Conservation (phyloP, 2,329 filamentous ascomycete genomes). For the Fusarium scirpi region DNA sequence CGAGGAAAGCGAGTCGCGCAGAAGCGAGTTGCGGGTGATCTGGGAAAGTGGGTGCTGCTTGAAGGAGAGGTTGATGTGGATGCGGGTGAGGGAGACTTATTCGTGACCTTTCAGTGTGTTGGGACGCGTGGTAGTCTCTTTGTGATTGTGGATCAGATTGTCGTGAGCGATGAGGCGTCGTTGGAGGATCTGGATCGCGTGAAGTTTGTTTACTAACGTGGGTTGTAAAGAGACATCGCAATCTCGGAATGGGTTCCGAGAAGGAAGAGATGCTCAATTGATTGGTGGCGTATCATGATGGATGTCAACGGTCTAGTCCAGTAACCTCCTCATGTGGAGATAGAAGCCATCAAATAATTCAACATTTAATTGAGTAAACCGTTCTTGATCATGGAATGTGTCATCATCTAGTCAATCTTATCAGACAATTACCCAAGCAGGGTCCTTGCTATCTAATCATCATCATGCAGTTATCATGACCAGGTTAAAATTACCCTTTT, state of each 20-base stretch:
- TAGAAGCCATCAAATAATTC: too few species aligned
- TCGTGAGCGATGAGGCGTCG: background rate
- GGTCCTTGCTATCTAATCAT: background rate
- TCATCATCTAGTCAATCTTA: background rate
- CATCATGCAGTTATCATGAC: background rate
- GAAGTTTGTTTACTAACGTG: background rate
- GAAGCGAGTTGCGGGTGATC: too few species aligned
- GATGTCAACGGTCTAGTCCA: background rate
- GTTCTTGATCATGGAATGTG: background rate
- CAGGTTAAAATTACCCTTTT: slow-evolving; percentile 31
- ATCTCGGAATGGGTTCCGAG: background rate
- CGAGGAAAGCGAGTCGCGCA: too few species aligned
- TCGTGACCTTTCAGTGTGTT: too few species aligned
- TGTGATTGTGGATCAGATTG: too few species aligned
- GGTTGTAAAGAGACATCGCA: fast-evolving
- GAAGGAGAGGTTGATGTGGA: too few species aligned
- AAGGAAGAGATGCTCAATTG: background rate
- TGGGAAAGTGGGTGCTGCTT: too few species aligned
- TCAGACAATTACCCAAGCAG: background rate
- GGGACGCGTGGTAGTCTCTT: too few species aligned
- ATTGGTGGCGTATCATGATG: background rate
- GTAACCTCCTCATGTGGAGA: too few species aligned
- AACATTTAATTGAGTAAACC: too few species aligned
- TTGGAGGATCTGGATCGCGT: background rate
- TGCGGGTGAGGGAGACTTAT: too few species aligned